Evolutionary conservation across 1,139 yeast genomes (phyloP), one percentile per base, ranked within the genome.

Genomic region (Candida sojae): DNA sequence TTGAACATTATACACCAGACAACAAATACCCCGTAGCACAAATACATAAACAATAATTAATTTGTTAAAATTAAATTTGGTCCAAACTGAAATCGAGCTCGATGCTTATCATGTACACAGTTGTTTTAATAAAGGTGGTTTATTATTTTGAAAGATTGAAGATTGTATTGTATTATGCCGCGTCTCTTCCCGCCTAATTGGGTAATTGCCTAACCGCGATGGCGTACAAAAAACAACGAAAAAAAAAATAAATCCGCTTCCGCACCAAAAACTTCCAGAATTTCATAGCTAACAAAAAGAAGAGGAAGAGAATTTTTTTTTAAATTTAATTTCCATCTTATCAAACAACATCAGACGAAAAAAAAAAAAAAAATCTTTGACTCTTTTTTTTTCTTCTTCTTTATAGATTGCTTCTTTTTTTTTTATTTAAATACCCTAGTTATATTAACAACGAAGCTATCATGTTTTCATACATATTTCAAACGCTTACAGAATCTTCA

Each of bases 381-480:
- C 40, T 36, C 39, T 36, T 35, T 42, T 28, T 32, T n/a, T 12
- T 35, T 12, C 25, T 43, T 30, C 10, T 31, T 34, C 12, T 25
- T 26, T 26, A 8, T 26, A 6, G 9, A 26, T 26, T 26, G 21
- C 21, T 26, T 26, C 1, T 8, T 23, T 38, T 2, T 23, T 40
- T 8, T 8, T 23, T 38, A 17, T 23, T 40, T 8, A 11, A 25
- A 41, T 41, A 36, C 29, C 29, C 9, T 6, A 26, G 29, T 26
- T 26, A 8, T 26, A 26, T 26, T 26, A 26, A 23, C 11, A 11
- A 2, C 34, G 17, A 17, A 6, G 8, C 10, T 21, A 33, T 26
- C 30, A 33, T 31, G 41, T 39, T 44, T 26, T 36, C 35, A 7
- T 25, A 31, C 39, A 32, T 39, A 39, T 39, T 39, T 17, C 28